Evolutionary conservation across 140 eudicot genomes (phyloP), one percentile per base, ranked within the genome.

Genomic region (Senecio squalidus): DNA sequence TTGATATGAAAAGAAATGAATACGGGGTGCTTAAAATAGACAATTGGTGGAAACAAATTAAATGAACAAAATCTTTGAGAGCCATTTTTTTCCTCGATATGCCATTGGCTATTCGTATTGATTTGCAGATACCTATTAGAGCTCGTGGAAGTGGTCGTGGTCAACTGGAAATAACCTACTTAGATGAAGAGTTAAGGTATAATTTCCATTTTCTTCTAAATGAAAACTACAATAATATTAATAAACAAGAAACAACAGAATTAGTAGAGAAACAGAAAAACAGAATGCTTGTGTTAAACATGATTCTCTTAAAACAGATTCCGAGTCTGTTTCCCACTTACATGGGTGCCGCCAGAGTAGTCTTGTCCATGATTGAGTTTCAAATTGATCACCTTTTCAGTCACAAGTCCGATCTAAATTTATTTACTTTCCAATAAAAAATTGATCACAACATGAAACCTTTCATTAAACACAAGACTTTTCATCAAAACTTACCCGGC

Each of bases 101-200:
- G 55, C 29, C 55, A 21, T 48, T 9, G 9, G 55, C 55, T 26
- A 18, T 17, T 13, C 63, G 29, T 62, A 5, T 39, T 40, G 45
- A 14, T 74, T 20, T 47, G 17, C 36, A 86, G 95, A 82, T 86
- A 74, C 95, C 88, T 22, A 78, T 86, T 27, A 80, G 29, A 66
- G 78, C 95, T 10, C 96, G 94, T 53, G 96, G 88, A 63, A 80
- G 82, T 61, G 89, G 94, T 14, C 86, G 89, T 58, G 96, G 96
- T 68, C 78, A 80, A 64, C 50, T 87, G 71, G 96, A 87, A 70
- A 83, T 87, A 55, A 87, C 94, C 6, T 87, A 80, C 76, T 75
- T 87, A 80, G 96, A 87, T 73, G 89, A 87, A 53, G 94, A 87
- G 67, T 58, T 87, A 62, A 64, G 96, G 96, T 87, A 69, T 2